These are phyloP conservation scores for Imleria badia DNA, from an alignment of 768 basidiomycete species.

Conservation along the genomic window DNA sequence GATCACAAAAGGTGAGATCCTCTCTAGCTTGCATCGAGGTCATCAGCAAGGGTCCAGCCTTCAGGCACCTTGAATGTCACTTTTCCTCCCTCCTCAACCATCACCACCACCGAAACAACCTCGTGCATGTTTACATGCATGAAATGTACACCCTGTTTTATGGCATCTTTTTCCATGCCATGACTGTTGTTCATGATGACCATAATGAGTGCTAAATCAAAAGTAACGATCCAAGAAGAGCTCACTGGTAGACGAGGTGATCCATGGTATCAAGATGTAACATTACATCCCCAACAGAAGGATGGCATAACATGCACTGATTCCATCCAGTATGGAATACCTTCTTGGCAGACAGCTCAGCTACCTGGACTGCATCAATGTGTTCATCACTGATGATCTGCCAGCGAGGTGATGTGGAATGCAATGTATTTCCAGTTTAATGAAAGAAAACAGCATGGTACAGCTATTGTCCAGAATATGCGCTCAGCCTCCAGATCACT, in stretches of 20 bases:
- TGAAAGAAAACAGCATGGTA: background rate
- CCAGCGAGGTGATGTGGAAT: background rate
- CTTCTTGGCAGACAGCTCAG: background rate
- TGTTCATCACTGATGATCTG: background rate
- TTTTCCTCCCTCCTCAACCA: background rate
- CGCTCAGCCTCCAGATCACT: background rate
- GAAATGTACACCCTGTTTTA: background rate
- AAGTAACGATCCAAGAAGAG: background rate
- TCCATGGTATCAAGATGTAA: fast-evolving
- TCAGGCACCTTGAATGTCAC: background rate
- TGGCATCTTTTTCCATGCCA: background rate
- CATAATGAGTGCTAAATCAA: background rate
- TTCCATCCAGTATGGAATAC: no score
- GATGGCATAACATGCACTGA: background rate
- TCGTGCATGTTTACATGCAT: background rate
- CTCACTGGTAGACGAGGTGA: background rate
- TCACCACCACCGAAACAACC: background rate
- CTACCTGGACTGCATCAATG: background rate
- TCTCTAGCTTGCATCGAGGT: no score
- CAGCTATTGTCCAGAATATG: background rate
- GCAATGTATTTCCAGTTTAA: fast-evolving
- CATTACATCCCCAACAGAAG: background rate
- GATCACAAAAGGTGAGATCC: no score
- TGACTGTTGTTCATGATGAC: background rate
- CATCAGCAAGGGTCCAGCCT: no score